Evolutionary conservation across 2,329 filamentous ascomycete species (phyloP).

Genomic region (Emergomyces pasteurianus): DNA sequence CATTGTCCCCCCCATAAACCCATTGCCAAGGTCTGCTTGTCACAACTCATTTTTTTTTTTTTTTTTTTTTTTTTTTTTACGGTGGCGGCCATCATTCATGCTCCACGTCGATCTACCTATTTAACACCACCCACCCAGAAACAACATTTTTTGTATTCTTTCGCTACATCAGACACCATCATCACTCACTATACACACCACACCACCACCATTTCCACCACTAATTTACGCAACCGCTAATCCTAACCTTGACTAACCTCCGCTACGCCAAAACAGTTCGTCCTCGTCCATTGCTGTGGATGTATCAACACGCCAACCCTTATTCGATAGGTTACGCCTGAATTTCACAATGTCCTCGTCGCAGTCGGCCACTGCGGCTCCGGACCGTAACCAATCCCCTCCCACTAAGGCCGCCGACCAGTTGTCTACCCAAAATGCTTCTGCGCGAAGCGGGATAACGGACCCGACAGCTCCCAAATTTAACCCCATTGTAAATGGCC

Average conservation of each 20-base stretch:
- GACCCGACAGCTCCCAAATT: conserved; percentile 11
- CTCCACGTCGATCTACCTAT: conserved; percentile 14
- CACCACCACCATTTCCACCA: background rate
- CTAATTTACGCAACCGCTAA: conserved; percentile 8
- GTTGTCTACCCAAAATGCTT: conserved; percentile 3
- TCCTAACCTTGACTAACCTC: conserved; percentile 7
- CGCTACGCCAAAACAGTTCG: background rate
- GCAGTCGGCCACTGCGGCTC: conserved; percentile 18
- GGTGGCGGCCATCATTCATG: background rate
- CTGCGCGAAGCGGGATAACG: conserved; percentile 2
- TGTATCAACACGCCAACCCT: conserved; percentile 7
- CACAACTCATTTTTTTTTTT: conserved; percentile 9
- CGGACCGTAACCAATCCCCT: conserved; percentile 15
- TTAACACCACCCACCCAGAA: conserved; percentile 7
- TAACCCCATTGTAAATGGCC: conserved; percentile 22
- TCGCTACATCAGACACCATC: background rate
- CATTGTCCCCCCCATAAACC: background rate
- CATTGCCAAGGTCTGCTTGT: conserved; percentile 17
- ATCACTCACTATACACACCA: background rate
- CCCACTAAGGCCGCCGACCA: conserved; percentile 12
- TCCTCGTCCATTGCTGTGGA: conserved; percentile 7
- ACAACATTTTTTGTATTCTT: background rate
- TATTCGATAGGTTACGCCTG: conserved; percentile 13
- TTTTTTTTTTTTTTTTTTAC: background rate
- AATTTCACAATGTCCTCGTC: conserved; percentile 20